Percentiles rank a stretch among this genome's conserved stretches.
These are phyloP conservation scores for Hypomyces rosellus DNA, from an alignment of 2,329 filamentous ascomycete species.

Conservation along the genomic window DNA sequence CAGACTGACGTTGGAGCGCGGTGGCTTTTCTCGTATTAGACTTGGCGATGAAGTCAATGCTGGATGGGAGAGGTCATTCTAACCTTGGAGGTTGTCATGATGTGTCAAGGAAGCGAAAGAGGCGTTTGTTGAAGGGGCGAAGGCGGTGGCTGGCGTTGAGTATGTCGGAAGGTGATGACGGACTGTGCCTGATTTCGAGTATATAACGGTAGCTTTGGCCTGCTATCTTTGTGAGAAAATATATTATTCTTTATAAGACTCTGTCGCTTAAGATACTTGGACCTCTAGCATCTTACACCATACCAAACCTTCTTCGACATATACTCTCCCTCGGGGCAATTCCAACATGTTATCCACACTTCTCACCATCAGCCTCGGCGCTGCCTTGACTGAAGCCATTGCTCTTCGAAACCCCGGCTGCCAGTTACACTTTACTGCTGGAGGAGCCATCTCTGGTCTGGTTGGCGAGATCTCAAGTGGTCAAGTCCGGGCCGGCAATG, in stretches of 20 bases:
- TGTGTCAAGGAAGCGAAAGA: too few relatives aligned
- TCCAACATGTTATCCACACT: slow-evolving; percentile 13
- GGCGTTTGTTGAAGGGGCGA: too few relatives aligned
- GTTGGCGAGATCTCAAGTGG: slow-evolving; percentile 57
- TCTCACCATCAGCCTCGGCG: slow-evolving; percentile 14
- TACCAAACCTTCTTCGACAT: too few relatives aligned
- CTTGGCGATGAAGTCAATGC: too few relatives aligned
- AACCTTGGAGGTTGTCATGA: too few relatives aligned
- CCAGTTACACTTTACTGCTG: slow-evolving; percentile 44
- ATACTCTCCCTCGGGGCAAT: neutral
- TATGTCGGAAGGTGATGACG: too few relatives aligned
- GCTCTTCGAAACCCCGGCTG: slow-evolving; percentile 15
- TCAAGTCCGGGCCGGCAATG: slow-evolving; percentile 46
- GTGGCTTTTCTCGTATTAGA: too few relatives aligned
- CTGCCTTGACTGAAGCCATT: slow-evolving; percentile 13
- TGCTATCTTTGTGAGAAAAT: neutral
- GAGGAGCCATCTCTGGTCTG: slow-evolving; percentile 42
- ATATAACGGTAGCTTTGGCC: slow-evolving; percentile 6
- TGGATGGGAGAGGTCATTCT: too few relatives aligned
- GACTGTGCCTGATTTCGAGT: neutral
- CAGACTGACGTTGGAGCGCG: too few relatives aligned
- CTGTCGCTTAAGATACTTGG: neutral
- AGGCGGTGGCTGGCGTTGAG: too few relatives aligned
- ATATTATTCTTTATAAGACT: neutral
- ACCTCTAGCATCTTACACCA: neutral